These are phyloP conservation scores for Tylopilus rubrobrunneus DNA, from an alignment of 768 basidiomycete species.

Conservation along the genomic window DNA sequence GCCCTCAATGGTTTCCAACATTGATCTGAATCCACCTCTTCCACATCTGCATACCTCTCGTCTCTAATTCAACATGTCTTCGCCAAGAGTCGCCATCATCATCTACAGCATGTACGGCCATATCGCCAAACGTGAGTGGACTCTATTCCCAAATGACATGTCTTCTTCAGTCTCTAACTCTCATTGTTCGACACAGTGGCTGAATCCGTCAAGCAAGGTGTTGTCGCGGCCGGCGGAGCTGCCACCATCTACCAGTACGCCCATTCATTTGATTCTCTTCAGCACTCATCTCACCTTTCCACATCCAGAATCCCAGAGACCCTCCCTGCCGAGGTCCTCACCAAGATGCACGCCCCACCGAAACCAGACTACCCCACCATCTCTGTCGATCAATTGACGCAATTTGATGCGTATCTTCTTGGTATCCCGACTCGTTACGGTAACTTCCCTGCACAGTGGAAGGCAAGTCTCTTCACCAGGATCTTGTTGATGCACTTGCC, in stretches of 20 bases:
- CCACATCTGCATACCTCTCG: background rate
- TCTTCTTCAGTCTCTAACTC: background rate
- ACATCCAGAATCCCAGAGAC: constrained; percentile 69
- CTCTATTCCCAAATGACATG: constrained; percentile 46
- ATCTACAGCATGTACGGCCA: constrained; percentile 77
- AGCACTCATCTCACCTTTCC: no score
- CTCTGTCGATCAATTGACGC: constrained; percentile 7
- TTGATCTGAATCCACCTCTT: background rate
- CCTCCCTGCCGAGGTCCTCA: constrained; percentile 62
- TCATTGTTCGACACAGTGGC: constrained; percentile 48
- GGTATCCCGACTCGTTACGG: constrained; percentile 47
- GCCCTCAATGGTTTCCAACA: no score
- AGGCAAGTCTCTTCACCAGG: constrained; percentile 34
- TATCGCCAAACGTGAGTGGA: constrained; percentile 53
- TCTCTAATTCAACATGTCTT: constrained; percentile 35
- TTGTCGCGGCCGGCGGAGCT: constrained; percentile 46
- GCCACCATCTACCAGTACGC: constrained; percentile 56
- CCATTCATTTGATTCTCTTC: background rate
- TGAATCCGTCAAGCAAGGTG: constrained; percentile 45
- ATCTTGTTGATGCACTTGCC: background rate
- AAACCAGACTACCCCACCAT: constrained; percentile 54
- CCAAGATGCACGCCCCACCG: constrained; percentile 63
- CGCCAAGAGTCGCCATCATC: constrained; percentile 59
- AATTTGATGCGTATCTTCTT: constrained; percentile 39
- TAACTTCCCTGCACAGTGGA: constrained; percentile 51